Evolutionary conservation across 2,329 filamentous ascomycete species (phyloP), one percentile per base, ranked within the genome.

Genomic region (Paramyrothecium sp.): DNA sequence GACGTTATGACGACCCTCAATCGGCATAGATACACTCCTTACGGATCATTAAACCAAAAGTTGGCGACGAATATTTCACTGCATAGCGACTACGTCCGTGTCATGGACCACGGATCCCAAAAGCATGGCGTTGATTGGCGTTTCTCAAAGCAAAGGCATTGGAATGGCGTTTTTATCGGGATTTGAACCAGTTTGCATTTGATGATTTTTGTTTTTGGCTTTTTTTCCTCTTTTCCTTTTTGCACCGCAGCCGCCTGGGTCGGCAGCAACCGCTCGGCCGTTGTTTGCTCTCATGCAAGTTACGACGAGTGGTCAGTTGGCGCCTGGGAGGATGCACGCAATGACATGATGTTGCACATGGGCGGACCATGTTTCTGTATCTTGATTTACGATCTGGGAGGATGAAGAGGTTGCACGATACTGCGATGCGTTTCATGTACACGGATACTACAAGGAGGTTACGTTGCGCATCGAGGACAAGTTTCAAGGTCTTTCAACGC

Each of bases 11-110:
- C 67, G 65, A 69, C 59, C 60, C n/a, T 44, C 56, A 54, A 67
- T 69, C 63, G 66, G 67, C 66, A 77, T 77, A 75, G 71, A 75
- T 67, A 75, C 76, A 72, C 73, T 80, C 77, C 75, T 78, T 79
- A 73, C 69, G 72, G 69, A 73, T 61, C 68, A 60, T 13, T 41
- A 26, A 12, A 65, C 71, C 69, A 71, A 72, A 61, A 53, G 54
- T 57, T 55, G 54, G 61, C 59, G 60, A 62, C 60, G 60, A 62
- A 75, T 58, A 63, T 66, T 60, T 74, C 76, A 78, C 73, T 81
- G 80, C 80, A 83, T 82, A 81, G 80, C 81, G 79, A 78, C 77
- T 80, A 75, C 77, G 56, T 76, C 69, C 61, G 54, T 60, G 58
- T 61, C 55, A 61, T 65, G 61, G 55, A 58, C 60, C 60, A 58